These are phyloP conservation scores for Coffea humblotiana DNA, from an alignment of 305 asterid genomes.

Conservation along the genomic window DNA sequence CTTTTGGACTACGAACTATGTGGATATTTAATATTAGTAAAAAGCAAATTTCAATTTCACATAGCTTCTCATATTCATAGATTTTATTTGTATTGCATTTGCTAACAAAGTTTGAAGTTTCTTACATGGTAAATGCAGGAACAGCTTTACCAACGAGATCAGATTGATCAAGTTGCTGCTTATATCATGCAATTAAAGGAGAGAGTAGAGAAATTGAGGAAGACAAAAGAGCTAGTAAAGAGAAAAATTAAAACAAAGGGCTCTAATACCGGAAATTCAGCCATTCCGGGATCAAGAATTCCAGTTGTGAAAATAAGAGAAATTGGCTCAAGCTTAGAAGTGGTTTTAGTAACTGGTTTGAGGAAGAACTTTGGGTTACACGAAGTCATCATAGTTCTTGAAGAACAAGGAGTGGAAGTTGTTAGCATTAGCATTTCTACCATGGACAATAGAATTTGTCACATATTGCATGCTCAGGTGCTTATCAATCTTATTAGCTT, in stretches of 20 bases:
- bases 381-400: conserved; percentile 27
- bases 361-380: conserved; percentile 16
- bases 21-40: too few relatives aligned
- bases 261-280: not conserved
- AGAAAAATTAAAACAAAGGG: too few relatives aligned
- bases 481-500: not conserved
- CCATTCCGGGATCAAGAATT: not conserved
- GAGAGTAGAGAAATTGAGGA: conserved; percentile 32
- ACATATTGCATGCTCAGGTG: conserved; percentile 43
- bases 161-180: conserved; percentile 34
- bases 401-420: conserved; percentile 46
- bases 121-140: conserved; percentile 27
- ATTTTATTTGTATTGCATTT: too few relatives aligned
- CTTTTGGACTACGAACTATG: not conserved
- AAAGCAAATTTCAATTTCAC: too few relatives aligned
- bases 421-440: conserved; percentile 17
- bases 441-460: conserved; percentile 11
- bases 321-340: conserved; percentile 34
- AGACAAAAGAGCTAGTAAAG: conserved; percentile 21
- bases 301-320: conserved; percentile 31
- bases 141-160: conserved; percentile 34
- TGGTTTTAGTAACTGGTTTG: conserved; percentile 28
- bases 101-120: not conserved
- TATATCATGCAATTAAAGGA: conserved; percentile 35
- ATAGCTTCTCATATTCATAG: too few relatives aligned